phyloP scores from a whole-genome alignment of 345 rosid genomes.

The Kernera saxatilis region DNA sequence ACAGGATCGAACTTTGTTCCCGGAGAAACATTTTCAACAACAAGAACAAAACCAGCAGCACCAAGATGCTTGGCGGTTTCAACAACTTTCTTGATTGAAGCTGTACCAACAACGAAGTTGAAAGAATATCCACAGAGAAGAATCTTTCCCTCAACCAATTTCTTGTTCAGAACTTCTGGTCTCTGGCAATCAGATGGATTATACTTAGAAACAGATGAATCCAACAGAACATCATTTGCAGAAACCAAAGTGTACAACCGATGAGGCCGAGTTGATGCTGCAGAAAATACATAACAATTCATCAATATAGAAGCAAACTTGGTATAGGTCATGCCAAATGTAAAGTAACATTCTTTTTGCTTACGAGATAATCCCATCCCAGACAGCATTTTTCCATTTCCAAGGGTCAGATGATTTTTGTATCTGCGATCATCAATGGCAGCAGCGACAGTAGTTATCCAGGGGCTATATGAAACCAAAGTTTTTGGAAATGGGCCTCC shows the following conservation, averaged over 20 bases:
- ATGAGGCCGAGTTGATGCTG: slow-evolving; percentile 84
- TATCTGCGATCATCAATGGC: slow-evolving; percentile 95
- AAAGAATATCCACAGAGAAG: slow-evolving; percentile 99
- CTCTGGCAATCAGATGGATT: slow-evolving; percentile 96
- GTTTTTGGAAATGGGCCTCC: slow-evolving; percentile 98
- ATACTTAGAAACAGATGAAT: slow-evolving; percentile 64
- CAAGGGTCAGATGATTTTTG: slow-evolving; percentile 77
- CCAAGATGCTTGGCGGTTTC: slow-evolving; percentile 84
- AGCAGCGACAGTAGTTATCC: slow-evolving; percentile 95
- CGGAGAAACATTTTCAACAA: slow-evolving; percentile 92
- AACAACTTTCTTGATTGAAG: slow-evolving; percentile 91
- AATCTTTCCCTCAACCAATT: slow-evolving; percentile 77
- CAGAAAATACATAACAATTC: slow-evolving; percentile 12
- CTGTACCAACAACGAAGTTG: slow-evolving; percentile 90
- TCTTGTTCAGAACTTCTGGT: slow-evolving; percentile 87
- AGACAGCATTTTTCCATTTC: slow-evolving; percentile 78
- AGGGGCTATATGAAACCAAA: slow-evolving; percentile 89
- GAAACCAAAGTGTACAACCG: slow-evolving; percentile 74
- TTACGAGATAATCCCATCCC: slow-evolving; percentile 87
- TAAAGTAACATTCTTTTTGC: slow-evolving; percentile 12
- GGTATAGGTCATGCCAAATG: neutral
- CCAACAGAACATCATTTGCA: slow-evolving; percentile 89
- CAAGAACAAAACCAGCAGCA: slow-evolving; percentile 96
- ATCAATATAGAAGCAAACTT: neutral
- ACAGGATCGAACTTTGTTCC: slow-evolving; percentile 97